Evolutionary conservation across 208 protist genomes (phyloP).

Genomic region (Leishmania lainsoni): DNA sequence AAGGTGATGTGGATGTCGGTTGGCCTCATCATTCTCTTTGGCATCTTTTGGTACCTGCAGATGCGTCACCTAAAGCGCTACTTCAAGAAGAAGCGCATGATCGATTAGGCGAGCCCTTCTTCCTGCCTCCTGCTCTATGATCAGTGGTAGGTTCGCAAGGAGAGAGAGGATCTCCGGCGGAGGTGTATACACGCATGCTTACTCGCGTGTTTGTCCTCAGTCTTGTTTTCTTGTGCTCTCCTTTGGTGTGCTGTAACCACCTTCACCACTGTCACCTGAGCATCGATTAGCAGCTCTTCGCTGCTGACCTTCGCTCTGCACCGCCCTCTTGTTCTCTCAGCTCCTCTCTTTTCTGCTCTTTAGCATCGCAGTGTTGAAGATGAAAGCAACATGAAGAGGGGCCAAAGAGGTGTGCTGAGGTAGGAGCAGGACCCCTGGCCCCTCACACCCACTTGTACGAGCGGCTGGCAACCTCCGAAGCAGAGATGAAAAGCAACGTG

Average conservation of each 20-base stretch:
- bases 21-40: constrained; percentile 65
- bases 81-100: constrained; percentile 91
- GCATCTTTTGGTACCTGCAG: constrained; percentile 72
- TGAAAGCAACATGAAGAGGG: background rate
- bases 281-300: background rate
- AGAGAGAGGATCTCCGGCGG: background rate
- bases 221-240: background rate
- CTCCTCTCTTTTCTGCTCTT: background rate
- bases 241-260: background rate
- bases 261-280: background rate
- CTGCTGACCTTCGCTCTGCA: background rate
- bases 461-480: background rate
- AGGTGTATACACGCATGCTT: background rate
- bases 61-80: constrained; percentile 81
- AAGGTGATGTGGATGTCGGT: constrained; percentile 73
- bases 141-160: background rate
- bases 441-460: background rate
- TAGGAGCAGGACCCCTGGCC: background rate
- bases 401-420: too few species aligned
- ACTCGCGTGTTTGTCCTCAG: background rate
- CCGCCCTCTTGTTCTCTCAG: background rate
- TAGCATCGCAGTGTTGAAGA: background rate
- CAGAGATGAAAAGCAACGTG: background rate
- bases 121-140: background rate
- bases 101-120: constrained; percentile 56